These are phyloP conservation scores for Penicillium verhagenii DNA, from an alignment of 495 filamentous ascomycete genomes.

Conservation along the genomic window DNA sequence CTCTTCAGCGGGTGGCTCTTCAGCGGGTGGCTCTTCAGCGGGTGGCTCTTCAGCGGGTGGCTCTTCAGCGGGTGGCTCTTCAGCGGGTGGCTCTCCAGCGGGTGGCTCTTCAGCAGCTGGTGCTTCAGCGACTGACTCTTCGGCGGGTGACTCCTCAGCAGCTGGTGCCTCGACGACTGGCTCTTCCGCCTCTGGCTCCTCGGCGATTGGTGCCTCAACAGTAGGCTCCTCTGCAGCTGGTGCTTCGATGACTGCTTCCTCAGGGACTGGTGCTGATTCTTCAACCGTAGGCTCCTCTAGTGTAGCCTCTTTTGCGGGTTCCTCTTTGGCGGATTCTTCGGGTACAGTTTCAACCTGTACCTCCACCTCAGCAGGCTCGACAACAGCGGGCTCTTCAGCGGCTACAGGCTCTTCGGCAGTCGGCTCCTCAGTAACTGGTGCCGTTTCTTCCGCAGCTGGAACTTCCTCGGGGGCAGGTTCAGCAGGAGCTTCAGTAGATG, in stretches of 20 bases:
- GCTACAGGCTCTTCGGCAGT: slow-evolving; percentile 4
- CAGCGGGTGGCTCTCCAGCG: background rate
- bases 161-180: slow-evolving; percentile 1
- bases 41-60: background rate
- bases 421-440: background rate
- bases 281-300: background rate
- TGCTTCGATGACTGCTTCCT: background rate
- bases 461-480: background rate
- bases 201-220: slow-evolving; percentile 11
- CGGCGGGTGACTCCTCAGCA: too few species aligned
- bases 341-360: slow-evolving; percentile 3
- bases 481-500: background rate
- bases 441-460: background rate
- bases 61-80: background rate
- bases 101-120: background rate
- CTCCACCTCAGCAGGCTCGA: slow-evolving; percentile 9
- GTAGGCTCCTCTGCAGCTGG: background rate
- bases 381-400: slow-evolving; percentile 4
- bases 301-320: slow-evolving; percentile 2
- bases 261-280: background rate
- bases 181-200: background rate
- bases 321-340: slow-evolving; percentile 2
- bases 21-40: slow-evolving; percentile 3
- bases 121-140: slow-evolving; percentile 3
- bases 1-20: slow-evolving; percentile 9